Evolutionary conservation across 768 basidiomycete species (phyloP).

Genomic region (Coprinopsis sp.): DNA sequence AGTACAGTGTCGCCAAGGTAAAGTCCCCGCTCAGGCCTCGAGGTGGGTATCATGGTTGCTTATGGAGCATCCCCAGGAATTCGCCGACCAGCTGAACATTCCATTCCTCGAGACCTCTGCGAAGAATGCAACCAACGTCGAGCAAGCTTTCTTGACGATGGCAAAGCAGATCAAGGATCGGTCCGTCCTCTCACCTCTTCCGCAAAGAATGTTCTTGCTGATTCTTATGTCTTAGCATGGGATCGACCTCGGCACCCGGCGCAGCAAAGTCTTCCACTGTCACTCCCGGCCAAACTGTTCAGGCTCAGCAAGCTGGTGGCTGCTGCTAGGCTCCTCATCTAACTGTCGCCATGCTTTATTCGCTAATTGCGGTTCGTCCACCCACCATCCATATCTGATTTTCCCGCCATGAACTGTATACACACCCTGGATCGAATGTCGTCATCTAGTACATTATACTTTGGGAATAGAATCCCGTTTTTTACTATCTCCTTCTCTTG

Average conservation of each 20-base stretch:
- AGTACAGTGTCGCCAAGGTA: conserved; percentile 85
- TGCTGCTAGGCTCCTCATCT: conserved; percentile 74
- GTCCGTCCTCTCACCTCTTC: conserved; percentile 32
- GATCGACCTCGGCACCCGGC: conserved; percentile 71
- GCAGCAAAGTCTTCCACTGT: conserved; percentile 80
- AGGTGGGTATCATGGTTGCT: background rate
- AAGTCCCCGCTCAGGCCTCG: conserved; percentile 6
- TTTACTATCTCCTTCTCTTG: too few species aligned
- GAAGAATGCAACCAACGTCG: conserved; percentile 97
- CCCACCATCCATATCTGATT: too few species aligned
- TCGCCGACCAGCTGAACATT: conserved; percentile 90
- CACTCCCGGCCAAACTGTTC: conserved; percentile 79
- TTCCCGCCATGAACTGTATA: too few species aligned
- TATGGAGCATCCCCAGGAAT: conserved; percentile 64
- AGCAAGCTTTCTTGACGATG: conserved; percentile 99
- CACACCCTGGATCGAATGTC: too few species aligned
- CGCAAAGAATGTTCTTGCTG: background rate
- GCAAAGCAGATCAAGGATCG: conserved; percentile 95
- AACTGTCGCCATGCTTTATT: too few species aligned
- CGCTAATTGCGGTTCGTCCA: too few species aligned
- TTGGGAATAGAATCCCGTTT: too few species aligned
- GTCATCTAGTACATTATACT: too few species aligned
- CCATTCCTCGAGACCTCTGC: conserved; percentile 99
- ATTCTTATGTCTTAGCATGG: conserved; percentile 57
- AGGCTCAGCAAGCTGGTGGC: conserved; percentile 64